Base-by-base conservation (phyloP, 2,329 filamentous ascomycete genomes). In the Venturia oleaginea region DNA sequence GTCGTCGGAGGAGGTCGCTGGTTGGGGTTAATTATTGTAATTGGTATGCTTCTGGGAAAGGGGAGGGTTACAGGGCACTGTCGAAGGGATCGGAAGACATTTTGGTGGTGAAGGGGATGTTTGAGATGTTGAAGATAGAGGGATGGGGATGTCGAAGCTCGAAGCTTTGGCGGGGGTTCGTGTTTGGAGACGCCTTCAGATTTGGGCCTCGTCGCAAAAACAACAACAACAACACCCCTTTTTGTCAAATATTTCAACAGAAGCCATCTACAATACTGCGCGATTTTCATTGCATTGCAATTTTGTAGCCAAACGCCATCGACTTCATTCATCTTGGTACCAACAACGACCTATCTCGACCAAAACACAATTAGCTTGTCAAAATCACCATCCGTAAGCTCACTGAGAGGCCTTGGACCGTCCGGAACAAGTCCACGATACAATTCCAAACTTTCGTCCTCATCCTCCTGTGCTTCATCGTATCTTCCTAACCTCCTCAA, bases 1-100 rank as follows among this genome's bases (percentile, higher is more conserved):
- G 89, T 68, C 94, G 94, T 71, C 94, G 93, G 78, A 99, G 93
- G 75, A 99, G 92, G 82, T 99, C 94, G 73, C 17, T n/a, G 24
- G 22, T 38, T 24, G 54, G 17, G 30, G 55, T 37, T n/a, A 40
- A 15, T 22, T 15, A 22, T 55, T 59, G 46, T 48, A 62, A 34
- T 64, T 73, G 67, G 65, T 65, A 57, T 63, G 64, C 64, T 40
- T 55, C 46, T 54, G 19, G 37, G 37, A 38, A 32, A 46, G 59
- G 27, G 66, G n/a, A 38, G 40, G 63, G 86, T 76, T 82, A 91
- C 88, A 91, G 85, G 65, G 88, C 88, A 73, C 87, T 89, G 76
- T 92, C 89, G 72, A 88, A 89, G 8, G 86, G 86, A 71, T 89
- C 87, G 71, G 81, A 40, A 68, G 80, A 76, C 80, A 83, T 83